Conservation (phyloP, 2,329 filamentous ascomycete species). For the Ophiostoma ulmi region DNA sequence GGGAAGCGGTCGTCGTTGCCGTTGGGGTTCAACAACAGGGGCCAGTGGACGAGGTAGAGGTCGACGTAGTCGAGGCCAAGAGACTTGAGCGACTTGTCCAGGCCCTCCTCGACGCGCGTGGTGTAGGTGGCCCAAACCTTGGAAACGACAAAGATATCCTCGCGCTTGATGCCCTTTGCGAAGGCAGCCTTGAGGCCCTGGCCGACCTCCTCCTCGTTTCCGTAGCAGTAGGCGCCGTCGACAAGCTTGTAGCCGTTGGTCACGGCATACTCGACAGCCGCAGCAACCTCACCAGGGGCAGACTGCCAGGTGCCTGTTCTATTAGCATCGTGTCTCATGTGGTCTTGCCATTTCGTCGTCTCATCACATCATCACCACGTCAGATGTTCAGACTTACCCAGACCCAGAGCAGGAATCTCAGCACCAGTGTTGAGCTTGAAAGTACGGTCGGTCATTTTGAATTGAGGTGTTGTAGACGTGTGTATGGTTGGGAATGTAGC, state of each 20-base stretch:
- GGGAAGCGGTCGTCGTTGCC: constrained; percentile 71
- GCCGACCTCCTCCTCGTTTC: constrained; percentile 79
- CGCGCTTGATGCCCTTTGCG: constrained; percentile 62
- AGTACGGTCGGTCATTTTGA: constrained; percentile 49
- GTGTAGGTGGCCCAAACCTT: constrained; percentile 84
- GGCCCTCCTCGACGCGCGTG: constrained; percentile 60
- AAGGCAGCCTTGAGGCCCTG: constrained; percentile 70
- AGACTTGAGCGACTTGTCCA: constrained; percentile 67
- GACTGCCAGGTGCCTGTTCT: constrained; percentile 60
- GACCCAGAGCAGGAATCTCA: constrained; percentile 58
- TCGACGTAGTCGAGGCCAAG: constrained; percentile 78
- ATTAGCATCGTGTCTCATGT: neutral
- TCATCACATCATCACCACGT: neutral
- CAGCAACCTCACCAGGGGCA: constrained; percentile 51
- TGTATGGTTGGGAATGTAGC: neutral
- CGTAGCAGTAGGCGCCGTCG: constrained; percentile 72
- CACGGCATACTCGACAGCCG: constrained; percentile 55
- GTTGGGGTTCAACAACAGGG: constrained; percentile 71
- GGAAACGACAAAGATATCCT: constrained; percentile 77
- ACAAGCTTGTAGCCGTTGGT: constrained; percentile 55
- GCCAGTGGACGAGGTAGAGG: constrained; percentile 79
- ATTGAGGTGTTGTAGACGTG: neutral
- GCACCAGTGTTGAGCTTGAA: constrained; percentile 62
- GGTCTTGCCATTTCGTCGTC: neutral
- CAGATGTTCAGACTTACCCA: constrained; percentile 41